Base-by-base conservation (phyloP, 2,329 filamentous ascomycete genomes). In the Colletotrichum neosansevieriae region DNA sequence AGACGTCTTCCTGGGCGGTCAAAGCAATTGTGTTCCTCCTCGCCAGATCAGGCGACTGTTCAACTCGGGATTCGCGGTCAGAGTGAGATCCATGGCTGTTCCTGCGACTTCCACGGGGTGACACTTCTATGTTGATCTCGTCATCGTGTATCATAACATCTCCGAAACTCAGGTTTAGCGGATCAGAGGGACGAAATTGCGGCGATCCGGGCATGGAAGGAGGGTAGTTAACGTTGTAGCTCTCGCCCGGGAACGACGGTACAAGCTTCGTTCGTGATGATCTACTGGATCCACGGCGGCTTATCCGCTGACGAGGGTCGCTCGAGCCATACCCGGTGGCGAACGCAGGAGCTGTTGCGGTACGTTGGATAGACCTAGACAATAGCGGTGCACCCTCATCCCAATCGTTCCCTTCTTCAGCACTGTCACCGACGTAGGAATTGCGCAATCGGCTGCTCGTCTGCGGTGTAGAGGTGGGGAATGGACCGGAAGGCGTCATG, bases 1-100 rank as follows among this genome's bases (percentile, higher is more conserved):
- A 98, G 0, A 98, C 94, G 79, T 98, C 96, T 72, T 92, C 92
- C 74, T 96, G 89, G 0, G 90, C 92, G 11, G 90, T 85, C 12
- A 91, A 78, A 12, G 86, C 84, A 71, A 89, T 85, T 5, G 87
- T 90, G 64, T 86, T 85, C 42, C 91, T 85, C 56, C 76, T 73
- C 6, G 69, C 70, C 17, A 73, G 59, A 11, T 78, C 75, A 3
- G 76, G 72, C 19, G 78, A 74, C 11, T 50, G 36, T n/a, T 65
- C 63, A 10, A 47, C 59, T 11, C 57, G 51, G 2, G 32, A 72
- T 7, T 72, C 76, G 4, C 72, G 63, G 7, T 78, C 77, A 6
- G 79, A 79, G 12, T 74, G 67, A 3, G 63, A 57, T 7, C 75
- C 74, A n/a, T 80, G 77, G 21, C 80, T 75, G 10, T 76, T 74